phyloP scores from a whole-genome alignment of 352 stramenopile genomes.

The Discostella stelligera region DNA sequence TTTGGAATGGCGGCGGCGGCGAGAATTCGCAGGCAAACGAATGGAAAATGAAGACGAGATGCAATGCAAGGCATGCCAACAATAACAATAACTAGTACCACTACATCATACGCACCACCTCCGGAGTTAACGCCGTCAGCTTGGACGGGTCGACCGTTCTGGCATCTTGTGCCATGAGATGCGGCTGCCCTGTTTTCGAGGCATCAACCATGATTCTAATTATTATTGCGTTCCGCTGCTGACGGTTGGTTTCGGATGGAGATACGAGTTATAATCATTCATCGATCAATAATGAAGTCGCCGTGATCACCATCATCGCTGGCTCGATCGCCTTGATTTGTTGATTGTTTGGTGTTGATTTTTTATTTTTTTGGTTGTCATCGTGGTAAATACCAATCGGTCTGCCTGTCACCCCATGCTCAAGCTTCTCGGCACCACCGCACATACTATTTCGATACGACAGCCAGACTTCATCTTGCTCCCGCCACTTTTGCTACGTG shows the following conservation, averaged over 20 bases:
- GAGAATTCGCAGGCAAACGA: background rate
- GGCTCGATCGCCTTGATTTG: background rate
- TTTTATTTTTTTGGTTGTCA: too few species aligned
- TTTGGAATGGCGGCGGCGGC: too few species aligned
- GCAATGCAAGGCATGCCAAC: too few species aligned
- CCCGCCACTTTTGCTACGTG: too few species aligned
- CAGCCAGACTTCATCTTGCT: too few species aligned
- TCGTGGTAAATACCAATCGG: too few species aligned
- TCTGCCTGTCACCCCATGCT: too few species aligned
- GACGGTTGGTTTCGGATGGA: background rate
- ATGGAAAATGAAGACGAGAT: background rate
- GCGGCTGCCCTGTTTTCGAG: constrained; percentile 45
- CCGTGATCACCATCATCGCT: background rate
- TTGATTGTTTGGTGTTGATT: too few species aligned
- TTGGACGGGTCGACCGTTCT: constrained; percentile 92
- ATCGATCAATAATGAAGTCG: background rate
- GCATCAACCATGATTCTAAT: constrained; percentile 2
- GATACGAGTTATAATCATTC: background rate
- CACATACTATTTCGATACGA: too few species aligned
- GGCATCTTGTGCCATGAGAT: constrained; percentile 89
- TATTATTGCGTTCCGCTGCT: background rate
- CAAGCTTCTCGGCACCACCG: too few species aligned
- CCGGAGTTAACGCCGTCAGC: constrained; percentile 95
- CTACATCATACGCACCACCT: constrained; percentile 87
- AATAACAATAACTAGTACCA: background rate